A percentile compares a stretch with the other conserved stretches of the same genome.
These are phyloP conservation scores for Fraxinus greggii DNA, from an alignment of 305 asterid species.

Conservation along the genomic window DNA sequence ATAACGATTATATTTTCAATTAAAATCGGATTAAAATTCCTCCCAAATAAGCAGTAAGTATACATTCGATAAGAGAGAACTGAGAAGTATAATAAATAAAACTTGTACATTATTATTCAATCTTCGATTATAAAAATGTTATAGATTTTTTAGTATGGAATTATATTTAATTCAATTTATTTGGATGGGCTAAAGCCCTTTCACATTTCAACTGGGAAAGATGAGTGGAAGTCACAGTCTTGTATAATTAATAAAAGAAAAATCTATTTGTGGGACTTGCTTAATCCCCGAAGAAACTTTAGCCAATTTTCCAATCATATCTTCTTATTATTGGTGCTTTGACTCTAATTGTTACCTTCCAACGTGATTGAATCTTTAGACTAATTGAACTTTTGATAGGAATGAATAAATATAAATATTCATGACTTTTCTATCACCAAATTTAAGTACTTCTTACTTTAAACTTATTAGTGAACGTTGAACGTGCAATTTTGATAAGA, in stretches of 20 bases:
- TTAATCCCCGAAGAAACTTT: neutral
- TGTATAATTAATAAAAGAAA: neutral
- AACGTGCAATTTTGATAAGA: too few relatives aligned
- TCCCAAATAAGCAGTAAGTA: too few relatives aligned
- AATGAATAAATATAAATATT: neutral
- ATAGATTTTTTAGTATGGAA: neutral
- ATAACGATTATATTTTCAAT: too few relatives aligned
- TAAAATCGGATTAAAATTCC: too few relatives aligned
- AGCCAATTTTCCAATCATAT: neutral
- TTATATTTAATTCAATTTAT: neutral
- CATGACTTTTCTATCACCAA: too few relatives aligned
- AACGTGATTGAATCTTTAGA: neutral
- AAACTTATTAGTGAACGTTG: too few relatives aligned
- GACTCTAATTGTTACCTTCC: neutral
- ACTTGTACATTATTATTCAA: neutral
- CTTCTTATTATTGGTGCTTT: neutral
- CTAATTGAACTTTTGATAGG: neutral
- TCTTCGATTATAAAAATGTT: neutral
- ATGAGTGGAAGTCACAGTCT: neutral
- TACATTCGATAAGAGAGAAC: neutral
- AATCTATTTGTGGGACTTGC: neutral
- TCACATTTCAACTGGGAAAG: neutral
- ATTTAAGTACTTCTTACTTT: too few relatives aligned
- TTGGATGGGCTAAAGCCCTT: neutral
- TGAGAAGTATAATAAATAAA: too few relatives aligned